A percentile compares a stretch with the other conserved stretches of the same genome.
These are phyloP conservation scores for Lizonia empirigonia DNA, from an alignment of 2,329 filamentous ascomycete species.

Conservation along the genomic window DNA sequence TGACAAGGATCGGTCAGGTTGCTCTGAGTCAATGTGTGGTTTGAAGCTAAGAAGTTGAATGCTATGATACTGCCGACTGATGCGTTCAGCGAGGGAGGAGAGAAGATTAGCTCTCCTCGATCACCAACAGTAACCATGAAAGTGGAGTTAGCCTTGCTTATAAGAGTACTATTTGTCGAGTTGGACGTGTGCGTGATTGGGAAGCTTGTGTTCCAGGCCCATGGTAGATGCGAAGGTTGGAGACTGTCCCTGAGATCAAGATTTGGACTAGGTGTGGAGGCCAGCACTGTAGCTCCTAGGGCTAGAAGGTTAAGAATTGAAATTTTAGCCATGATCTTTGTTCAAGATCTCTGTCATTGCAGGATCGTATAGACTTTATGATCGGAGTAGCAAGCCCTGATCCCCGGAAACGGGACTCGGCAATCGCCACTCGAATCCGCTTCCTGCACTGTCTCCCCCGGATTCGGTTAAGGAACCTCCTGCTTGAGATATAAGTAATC, in stretches of 20 bases:
- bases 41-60: constrained; percentile 20
- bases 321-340: background rate
- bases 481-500: background rate
- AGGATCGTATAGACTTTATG: background rate
- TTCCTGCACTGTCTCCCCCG: too few species aligned
- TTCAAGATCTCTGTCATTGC: background rate
- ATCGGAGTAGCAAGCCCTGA: background rate
- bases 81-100: constrained; percentile 12
- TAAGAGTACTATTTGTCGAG: background rate
- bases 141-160: background rate
- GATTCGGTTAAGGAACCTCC: too few species aligned
- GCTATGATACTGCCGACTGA: constrained; percentile 11
- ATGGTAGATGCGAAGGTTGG: background rate
- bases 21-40: constrained; percentile 23
- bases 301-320: background rate
- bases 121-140: constrained; percentile 16
- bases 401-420: background rate
- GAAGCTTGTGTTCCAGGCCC: background rate
- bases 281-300: background rate
- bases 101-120: constrained; percentile 15
- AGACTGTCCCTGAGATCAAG: background rate
- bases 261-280: background rate
- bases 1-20: constrained; percentile 6
- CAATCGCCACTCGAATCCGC: too few species aligned
- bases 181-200: background rate